Base-by-base conservation (phyloP, 2,329 filamentous ascomycete species). In the Aphanocladium album region DNA sequence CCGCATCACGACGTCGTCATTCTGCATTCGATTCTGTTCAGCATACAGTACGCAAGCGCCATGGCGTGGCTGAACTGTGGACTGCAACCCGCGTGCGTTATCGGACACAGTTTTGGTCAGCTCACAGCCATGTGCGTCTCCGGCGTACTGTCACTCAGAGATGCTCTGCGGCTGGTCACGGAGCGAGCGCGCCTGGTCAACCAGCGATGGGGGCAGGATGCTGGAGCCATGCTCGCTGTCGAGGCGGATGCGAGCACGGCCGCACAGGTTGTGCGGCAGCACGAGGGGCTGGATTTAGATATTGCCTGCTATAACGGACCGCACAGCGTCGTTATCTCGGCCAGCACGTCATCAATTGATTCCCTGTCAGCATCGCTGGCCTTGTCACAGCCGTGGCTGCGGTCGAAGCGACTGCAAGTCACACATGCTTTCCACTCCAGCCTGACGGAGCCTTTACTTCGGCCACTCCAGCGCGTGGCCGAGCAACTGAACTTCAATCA, bases 81-180 rank as follows among this genome's bases (percentile, higher is more conserved):
- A 1, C 21, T 64, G 14, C 12, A 62, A 12, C 27, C 60, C 4
- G 55, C 52, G 12, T 53, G 56, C 11, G 25, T 65, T 9, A 27
- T 67, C 5, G 76, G 76, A 1, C 76, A 79, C 61, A 76, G 72
- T 57, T 73, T 78, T 47, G 76, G 76, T 5, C 66, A 78, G 60
- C 57, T 77, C 1, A 73, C 74, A 0, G 76, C 73, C 0, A 62
- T 76, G 2, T 68, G 65, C 17, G 65, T 77, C 1, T 67, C 73
- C 5, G 73, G 73, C 0, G 63, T 62, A 0, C 61, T 77, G 2
- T 62, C 62, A 1, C 62, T 77, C 0, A 8, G 60, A 3, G 73
- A 77, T 45, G 66, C 64, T 1, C 19, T 78, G 9, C 70, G 62
- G 16, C 25, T 74, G 4, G 63, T 75, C 8, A 64, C 65, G 2